Base-by-base conservation (phyloP, 352 stramenopile genomes). In the Pelagophyceae sp. region DNA sequence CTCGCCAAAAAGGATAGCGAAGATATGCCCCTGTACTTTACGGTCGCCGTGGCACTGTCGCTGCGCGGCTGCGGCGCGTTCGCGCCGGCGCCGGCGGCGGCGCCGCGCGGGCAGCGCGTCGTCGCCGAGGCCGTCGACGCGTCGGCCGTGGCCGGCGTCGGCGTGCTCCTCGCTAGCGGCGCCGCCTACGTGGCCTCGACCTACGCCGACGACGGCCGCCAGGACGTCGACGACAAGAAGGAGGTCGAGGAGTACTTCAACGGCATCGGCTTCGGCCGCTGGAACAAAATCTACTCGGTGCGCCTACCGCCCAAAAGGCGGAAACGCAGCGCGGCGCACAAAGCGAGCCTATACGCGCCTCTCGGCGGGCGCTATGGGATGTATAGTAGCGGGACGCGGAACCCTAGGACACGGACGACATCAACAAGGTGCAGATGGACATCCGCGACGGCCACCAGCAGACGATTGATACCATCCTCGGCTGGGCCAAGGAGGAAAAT, bases 211-310 rank as follows among this genome's bases (percentile, higher is more conserved):
- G 61, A 71, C 15, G 61, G 29, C 61, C 20, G 40, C 31, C 63
- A 29, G 63, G 63, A 17, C 31, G 35, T 74, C 38, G 67, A 74
- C 67, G 67, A 74, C 67, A 74, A 93, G 82, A 86, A 86, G 15
- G 89, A 93, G 83, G 89, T 94, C 38, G 85, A 85, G 20, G 85
- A 92, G 78, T 94, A 94, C 81, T 94, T 94, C 85, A 94, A 93
- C 80, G 90, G 87, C 65, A 27, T 32, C 17, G 89, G 89, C 33
- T 94, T 94, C 83, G 90, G 87, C 72, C 83, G 89, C 77, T 94
- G 89, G 89, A 93, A 94, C 78, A 91, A 90, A 77, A 94, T 94
- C 77, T 94, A 94, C 80, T 89, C 84, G 23, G 45, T 54, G 45
- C 45, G 45, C 11, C 23, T 54, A 23, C 23, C 45, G 11, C 45